These are phyloP conservation scores for Rhodomyrtus tomentosa DNA, from an alignment of 345 rosid genomes.

Conservation along the genomic window DNA sequence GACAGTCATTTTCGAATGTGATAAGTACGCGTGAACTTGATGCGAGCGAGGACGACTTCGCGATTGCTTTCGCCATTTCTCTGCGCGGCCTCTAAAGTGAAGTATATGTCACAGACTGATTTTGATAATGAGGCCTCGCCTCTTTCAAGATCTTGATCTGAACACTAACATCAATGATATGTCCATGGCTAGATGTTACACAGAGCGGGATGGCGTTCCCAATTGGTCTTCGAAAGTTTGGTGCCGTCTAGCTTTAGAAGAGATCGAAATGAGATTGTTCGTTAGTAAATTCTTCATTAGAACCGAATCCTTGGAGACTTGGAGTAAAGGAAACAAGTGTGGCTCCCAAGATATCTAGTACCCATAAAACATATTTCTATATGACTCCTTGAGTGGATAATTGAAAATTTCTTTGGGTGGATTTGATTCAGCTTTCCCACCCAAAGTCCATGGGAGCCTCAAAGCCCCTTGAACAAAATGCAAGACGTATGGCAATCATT, in stretches of 20 bases:
- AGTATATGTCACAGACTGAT: background rate
- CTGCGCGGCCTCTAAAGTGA: background rate
- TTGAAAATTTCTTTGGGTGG: no score
- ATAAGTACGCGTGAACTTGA: background rate
- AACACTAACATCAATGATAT: background rate
- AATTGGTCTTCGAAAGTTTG: background rate
- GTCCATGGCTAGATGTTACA: background rate
- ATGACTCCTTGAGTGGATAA: no score
- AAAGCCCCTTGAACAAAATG: no score
- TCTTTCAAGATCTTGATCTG: background rate
- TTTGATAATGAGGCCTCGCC: background rate
- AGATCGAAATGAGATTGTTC: background rate
- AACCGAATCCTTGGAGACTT: background rate
- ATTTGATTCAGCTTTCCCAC: no score
- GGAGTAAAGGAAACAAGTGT: background rate
- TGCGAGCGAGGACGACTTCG: background rate
- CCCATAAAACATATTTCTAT: background rate
- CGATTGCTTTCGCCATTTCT: background rate
- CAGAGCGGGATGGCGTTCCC: background rate
- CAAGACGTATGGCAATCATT: no score
- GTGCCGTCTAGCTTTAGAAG: background rate
- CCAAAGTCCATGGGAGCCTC: no score
- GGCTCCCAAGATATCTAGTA: background rate
- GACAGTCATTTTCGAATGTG: background rate
- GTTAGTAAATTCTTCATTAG: background rate